Conservation (phyloP, 768 basidiomycete genomes). For the Candolleomyces efflorescens region DNA sequence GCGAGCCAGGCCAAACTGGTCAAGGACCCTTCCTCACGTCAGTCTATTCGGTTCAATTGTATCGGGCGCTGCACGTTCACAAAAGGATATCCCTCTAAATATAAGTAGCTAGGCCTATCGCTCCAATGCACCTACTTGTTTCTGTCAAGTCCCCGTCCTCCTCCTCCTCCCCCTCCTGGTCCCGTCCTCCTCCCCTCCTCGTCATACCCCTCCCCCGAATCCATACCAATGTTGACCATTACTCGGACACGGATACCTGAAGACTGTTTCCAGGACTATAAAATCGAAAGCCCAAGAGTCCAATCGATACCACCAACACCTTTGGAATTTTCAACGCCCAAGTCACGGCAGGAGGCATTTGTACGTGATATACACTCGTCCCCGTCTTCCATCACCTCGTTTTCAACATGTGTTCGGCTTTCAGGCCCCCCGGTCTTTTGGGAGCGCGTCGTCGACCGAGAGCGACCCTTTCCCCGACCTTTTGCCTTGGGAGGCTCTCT, state of each 20-base stretch:
- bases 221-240: slow-evolving; percentile 5
- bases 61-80: not conserved
- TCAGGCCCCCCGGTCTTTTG: slow-evolving; percentile 7
- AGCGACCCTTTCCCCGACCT: slow-evolving; percentile 8
- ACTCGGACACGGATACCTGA: not conserved
- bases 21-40: slow-evolving; percentile 2
- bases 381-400: slow-evolving; percentile 9
- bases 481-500: slow-evolving; percentile 6
- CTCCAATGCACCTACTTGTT: not conserved
- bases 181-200: not conserved
- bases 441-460: slow-evolving; percentile 6
- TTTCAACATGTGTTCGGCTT: not conserved
- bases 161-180: not conserved
- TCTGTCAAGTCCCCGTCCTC: not conserved
- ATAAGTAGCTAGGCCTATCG: not conserved
- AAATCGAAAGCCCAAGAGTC: not conserved
- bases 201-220: not conserved
- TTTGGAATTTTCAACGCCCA: not conserved
- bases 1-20: slow-evolving; percentile 4
- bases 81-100: not conserved
- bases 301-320: not conserved
- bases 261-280: not conserved
- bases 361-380: slow-evolving; percentile 1
- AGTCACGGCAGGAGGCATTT: not conserved
- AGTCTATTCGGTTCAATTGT: not conserved